Evolutionary conservation across 345 rosid genomes (phyloP).

Genomic region (Salix brachista): DNA sequence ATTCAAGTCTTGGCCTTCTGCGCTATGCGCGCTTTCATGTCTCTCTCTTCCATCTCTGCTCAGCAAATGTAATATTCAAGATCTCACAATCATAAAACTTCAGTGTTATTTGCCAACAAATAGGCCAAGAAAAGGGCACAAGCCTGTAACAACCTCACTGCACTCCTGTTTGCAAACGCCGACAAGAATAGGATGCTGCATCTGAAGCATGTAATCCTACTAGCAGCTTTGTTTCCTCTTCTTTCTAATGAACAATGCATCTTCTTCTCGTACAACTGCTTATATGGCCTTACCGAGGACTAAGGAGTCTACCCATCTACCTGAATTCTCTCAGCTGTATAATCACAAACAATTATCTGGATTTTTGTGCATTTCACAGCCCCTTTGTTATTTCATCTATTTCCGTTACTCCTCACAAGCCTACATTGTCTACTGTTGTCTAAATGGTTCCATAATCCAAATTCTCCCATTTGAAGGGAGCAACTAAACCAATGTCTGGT

Average conservation of each 20-base stretch:
- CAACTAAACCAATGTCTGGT: slow-evolving; percentile 50
- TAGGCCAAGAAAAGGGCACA: slow-evolving; percentile 11
- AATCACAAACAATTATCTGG: background rate
- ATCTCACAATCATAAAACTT: slow-evolving; percentile 5
- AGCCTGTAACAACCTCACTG: background rate
- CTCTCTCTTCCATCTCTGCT: background rate
- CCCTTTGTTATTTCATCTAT: background rate
- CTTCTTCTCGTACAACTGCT: background rate
- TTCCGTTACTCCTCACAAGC: background rate
- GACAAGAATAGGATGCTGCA: background rate
- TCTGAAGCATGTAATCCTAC: background rate
- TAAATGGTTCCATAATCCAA: slow-evolving; percentile 67
- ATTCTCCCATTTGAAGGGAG: slow-evolving; percentile 79
- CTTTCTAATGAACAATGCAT: background rate
- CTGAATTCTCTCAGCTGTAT: background rate
- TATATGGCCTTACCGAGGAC: background rate
- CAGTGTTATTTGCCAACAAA: background rate
- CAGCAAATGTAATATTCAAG: background rate
- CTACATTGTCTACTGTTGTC: background rate
- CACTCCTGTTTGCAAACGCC: slow-evolving; percentile 1
- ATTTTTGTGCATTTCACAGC: background rate
- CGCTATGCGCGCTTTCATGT: background rate
- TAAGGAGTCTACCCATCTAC: background rate
- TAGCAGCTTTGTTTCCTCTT: background rate
- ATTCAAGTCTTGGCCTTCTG: background rate